Base-by-base conservation (phyloP, 2,329 filamentous ascomycete genomes). In the Curvularia hawaiiensis region DNA sequence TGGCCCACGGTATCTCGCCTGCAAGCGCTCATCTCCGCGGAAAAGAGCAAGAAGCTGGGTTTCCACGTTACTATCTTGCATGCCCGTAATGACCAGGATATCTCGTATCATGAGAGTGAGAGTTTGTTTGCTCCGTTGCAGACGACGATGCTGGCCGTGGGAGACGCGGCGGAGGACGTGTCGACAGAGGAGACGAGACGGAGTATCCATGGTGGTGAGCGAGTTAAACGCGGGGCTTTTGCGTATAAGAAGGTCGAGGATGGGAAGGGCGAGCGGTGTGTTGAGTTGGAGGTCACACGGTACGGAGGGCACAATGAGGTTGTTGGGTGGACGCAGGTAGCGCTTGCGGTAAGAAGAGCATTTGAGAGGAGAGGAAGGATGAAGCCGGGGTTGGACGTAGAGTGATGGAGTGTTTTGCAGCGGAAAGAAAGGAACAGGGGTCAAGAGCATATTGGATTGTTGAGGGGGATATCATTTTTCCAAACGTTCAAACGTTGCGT, bases 21-120 rank as follows among this genome's bases (percentile, higher is more conserved):
- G 10, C 79, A 80, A 52, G 85, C 82, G 45, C 77, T 86, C 28
- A 30, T 60, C 26, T 44, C 54, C 18, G 28, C 55, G 2, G 45
- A 52, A 12, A 28, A 40, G 12, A 45, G 38, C n/a, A 49, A 38
- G 40, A 41, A 50, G 12, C 20, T 33, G 5, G 45, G 46, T 1
- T 52, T 65, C 0, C 52, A 58, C 16, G 54, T 95, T 10, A 83
- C 88, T 22, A 78, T 97, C 41, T 78, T 98, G 3, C 94, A 97
- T 68, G 90, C 92, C 16, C 83, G 84, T 52, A 86, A 97, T 69
- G 94, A 98, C 72, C 79, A 80, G 57, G 91, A 97, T 66, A 97
- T 98, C 58, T 88, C 90, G 0, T 94, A 86, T 78, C 83, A 79
- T 1, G 88, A 92, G 69, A 86, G 87, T 30, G 65, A 74, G 43